Percentiles rank a stretch among this genome's conserved stretches.
These are phyloP conservation scores for Trichoderma hamatum DNA, from an alignment of 2,329 filamentous ascomycete genomes.

Conservation along the genomic window DNA sequence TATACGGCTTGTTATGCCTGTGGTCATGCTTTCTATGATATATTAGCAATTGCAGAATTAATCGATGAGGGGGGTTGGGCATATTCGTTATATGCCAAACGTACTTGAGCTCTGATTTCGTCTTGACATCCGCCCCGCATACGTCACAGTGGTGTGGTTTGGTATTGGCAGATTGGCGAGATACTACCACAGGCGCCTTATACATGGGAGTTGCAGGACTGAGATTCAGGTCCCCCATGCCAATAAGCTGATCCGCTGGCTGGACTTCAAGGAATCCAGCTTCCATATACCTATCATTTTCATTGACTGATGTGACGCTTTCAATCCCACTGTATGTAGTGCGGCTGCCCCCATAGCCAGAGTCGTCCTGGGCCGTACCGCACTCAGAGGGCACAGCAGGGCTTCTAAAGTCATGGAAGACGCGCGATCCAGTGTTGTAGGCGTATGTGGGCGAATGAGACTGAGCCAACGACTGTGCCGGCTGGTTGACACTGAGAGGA, in stretches of 20 bases:
- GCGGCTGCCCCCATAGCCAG: conserved; percentile 50
- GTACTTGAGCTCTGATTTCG: conserved; percentile 60
- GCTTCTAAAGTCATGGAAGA: conserved; percentile 35
- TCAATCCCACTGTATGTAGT: conserved; percentile 46
- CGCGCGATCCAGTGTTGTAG: conserved; percentile 25
- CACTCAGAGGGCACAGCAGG: conserved; percentile 44
- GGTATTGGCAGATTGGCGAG: not conserved
- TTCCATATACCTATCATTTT: conserved; percentile 48
- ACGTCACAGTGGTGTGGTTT: conserved; percentile 40
- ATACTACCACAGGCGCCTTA: not conserved
- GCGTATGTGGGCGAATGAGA: not conserved
- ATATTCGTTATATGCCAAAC: conserved; percentile 29
- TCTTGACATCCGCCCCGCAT: conserved; percentile 51
- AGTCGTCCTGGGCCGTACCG: conserved; percentile 48
- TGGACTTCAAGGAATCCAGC: conserved; percentile 33
- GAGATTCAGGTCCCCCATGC: conserved; percentile 33
- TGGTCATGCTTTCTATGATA: conserved; percentile 70
- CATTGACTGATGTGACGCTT: conserved; percentile 48
- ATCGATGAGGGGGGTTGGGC: not conserved
- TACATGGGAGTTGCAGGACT: conserved; percentile 18
- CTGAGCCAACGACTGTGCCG: conserved; percentile 29
- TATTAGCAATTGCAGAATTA: conserved; percentile 33
- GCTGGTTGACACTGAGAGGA: conserved; percentile 31
- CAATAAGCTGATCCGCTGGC: conserved; percentile 42
- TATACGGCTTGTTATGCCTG: conserved; percentile 69